Base-by-base conservation (phyloP, 495 filamentous ascomycete genomes). In the Immersiella caudata region DNA sequence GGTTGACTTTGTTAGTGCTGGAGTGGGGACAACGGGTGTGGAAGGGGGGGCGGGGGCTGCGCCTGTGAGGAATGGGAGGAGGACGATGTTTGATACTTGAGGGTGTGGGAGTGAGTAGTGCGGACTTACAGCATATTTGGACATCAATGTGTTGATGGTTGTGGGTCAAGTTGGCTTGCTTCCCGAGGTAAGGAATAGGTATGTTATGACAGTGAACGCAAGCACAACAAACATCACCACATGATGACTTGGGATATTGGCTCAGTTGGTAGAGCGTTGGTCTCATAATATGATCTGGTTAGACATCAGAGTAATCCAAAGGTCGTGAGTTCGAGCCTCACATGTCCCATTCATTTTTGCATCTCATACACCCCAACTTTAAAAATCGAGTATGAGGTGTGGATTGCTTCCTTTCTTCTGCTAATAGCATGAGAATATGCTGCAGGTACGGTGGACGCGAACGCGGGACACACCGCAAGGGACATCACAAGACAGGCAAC, bases 1-100 rank as follows among this genome's bases (percentile, higher is more conserved):
- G 22, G 81, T 97, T n/a, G 89, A 94, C 14, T 98, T 98, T 80
- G 91, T 97, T 22, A 68, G 87, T 36, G 84, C 86, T 6, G 67
- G 73, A 40, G 57, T 74, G 6, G 40, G 66, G n/a, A n/a, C n/a
- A 59, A 58, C 63, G 60, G 68, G 54, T 69, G 66, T 52, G 65
- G 69, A 65, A 50, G 76, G 67, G 11, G 70, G 67, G 36, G 73
- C 68, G 55, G 65, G 62, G 29, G 70, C 64, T 26, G 78, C 71
- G 49, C 70, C 63, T 65, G 35, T 78, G 71, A 55, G 71, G 76
- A 69, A 79, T 58, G 84, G 81, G 71, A 77, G 80, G 65, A 85
- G 82, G 76, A 77, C 78, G 36, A 80, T 82, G 68, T 84, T 82
- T 67, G 82, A 84, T 66, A 74, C 71, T 36, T 85, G 75, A 12